Conservation (phyloP, 1,284 basidiomycete genomes). For the Filobasidium uniguttulatum region DNA sequence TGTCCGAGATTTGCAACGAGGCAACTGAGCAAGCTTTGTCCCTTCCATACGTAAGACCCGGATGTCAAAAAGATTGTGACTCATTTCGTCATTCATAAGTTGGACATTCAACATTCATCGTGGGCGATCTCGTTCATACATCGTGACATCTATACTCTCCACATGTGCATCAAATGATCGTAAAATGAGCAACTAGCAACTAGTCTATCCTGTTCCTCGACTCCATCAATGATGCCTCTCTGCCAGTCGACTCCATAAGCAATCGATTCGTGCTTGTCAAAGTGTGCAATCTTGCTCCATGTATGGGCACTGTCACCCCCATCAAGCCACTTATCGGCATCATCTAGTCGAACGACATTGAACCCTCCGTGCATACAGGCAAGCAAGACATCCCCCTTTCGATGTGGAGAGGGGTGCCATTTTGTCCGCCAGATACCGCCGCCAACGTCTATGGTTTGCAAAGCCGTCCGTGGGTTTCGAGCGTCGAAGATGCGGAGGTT, state of each 20-base stretch:
- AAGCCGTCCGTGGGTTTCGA: constrained; percentile 50
- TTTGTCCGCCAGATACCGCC: constrained; percentile 94
- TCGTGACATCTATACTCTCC: too few relatives aligned
- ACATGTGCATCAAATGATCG: constrained; percentile 71
- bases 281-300: constrained; percentile 41
- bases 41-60: too few relatives aligned
- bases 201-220: constrained; percentile 39
- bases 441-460: constrained; percentile 56
- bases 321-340: constrained; percentile 14
- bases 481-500: constrained; percentile 71
- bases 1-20: too few relatives aligned
- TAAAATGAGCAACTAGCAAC: constrained; percentile 94
- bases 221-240: constrained; percentile 30
- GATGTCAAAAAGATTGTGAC: too few relatives aligned
- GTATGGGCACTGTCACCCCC: constrained; percentile 37
- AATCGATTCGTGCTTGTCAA: constrained; percentile 66
- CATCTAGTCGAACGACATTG: constrained; percentile 53
- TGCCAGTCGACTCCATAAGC: constrained; percentile 96
- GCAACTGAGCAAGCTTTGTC: too few relatives aligned
- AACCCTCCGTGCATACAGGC: constrained; percentile 98
- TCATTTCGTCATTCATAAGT: too few relatives aligned
- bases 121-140: too few relatives aligned
- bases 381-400: constrained; percentile 59
- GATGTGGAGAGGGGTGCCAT: constrained; percentile 64
- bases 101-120: too few relatives aligned